A percentile compares a stretch with the other conserved stretches of the same genome.
Evolutionary conservation across 2,329 filamentous ascomycete species (phyloP).

Genomic region (Verticillium longisporum): DNA sequence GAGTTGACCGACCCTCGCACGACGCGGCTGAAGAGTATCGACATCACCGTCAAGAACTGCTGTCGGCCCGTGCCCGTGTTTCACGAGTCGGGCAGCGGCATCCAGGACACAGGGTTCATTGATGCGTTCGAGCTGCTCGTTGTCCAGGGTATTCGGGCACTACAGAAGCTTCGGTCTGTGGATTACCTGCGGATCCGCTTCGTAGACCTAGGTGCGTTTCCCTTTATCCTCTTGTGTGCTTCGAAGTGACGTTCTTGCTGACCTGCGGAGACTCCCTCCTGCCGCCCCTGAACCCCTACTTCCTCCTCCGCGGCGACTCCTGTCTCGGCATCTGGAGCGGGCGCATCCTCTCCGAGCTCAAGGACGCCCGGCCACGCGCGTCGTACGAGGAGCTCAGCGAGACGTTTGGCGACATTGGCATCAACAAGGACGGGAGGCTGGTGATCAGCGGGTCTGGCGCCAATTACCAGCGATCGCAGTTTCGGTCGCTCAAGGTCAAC

Average conservation of each 20-base stretch:
- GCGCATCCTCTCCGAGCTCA: slow-evolving; percentile 54
- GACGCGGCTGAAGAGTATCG: slow-evolving; percentile 55
- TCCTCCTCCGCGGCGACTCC: slow-evolving; percentile 51
- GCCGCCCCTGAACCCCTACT: slow-evolving; percentile 67
- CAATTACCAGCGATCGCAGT: slow-evolving; percentile 44
- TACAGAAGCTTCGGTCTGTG: slow-evolving; percentile 52
- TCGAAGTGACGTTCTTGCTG: neutral
- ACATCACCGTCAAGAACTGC: slow-evolving; percentile 68
- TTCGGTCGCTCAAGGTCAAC: slow-evolving; percentile 48
- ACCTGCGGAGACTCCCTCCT: slow-evolving; percentile 55
- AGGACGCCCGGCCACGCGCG: slow-evolving; percentile 48
- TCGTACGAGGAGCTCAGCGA: slow-evolving; percentile 58
- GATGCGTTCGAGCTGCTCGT: slow-evolving; percentile 64
- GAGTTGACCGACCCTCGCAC: slow-evolving; percentile 38
- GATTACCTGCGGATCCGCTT: slow-evolving; percentile 65
- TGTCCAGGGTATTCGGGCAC: slow-evolving; percentile 52
- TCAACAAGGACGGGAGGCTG: slow-evolving; percentile 53
- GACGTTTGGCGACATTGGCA: slow-evolving; percentile 52
- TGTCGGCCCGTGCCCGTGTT: slow-evolving; percentile 50
- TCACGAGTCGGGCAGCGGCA: slow-evolving; percentile 61
- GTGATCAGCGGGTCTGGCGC: slow-evolving; percentile 37
- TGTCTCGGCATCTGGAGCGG: slow-evolving; percentile 70
- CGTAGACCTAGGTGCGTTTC: slow-evolving; percentile 57
- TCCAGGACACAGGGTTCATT: slow-evolving; percentile 67
- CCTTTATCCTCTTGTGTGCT: slow-evolving; percentile 7